phyloP scores from a whole-genome alignment of 2,329 filamentous ascomycete species.

The Diplocarpon mali region DNA sequence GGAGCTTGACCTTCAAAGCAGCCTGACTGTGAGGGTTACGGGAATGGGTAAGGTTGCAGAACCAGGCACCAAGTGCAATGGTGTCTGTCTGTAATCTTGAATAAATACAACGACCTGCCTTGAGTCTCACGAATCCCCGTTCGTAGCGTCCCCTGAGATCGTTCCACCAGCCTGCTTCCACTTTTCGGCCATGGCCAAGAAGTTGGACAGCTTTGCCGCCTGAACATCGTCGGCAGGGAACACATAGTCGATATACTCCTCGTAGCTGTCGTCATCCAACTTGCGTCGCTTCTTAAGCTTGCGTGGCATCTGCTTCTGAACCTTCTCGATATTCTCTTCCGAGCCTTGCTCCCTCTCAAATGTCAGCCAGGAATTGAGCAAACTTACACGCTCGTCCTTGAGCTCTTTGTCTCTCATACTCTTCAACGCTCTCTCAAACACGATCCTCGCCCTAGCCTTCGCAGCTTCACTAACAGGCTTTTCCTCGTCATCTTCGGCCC shows the following conservation, averaged over 20 bases:
- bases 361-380: constrained; percentile 84
- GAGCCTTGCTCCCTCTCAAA: constrained; percentile 84
- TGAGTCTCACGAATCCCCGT: background rate
- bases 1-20: too few relatives aligned
- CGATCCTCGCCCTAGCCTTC: constrained; percentile 66
- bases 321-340: constrained; percentile 62
- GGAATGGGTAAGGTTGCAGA: too few relatives aligned
- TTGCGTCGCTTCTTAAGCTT: constrained; percentile 85
- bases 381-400: constrained; percentile 84
- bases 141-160: background rate
- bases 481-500: constrained; percentile 42
- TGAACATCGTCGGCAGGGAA: constrained; percentile 93
- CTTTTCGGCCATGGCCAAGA: constrained; percentile 74
- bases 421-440: constrained; percentile 80
- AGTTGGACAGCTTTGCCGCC: constrained; percentile 68
- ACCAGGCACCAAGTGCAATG: too few relatives aligned
- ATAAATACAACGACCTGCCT: too few relatives aligned
- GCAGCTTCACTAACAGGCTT: constrained; percentile 68
- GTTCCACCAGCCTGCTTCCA: constrained; percentile 38
- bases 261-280: constrained; percentile 84
- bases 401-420: constrained; percentile 81
- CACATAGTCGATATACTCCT: constrained; percentile 95
- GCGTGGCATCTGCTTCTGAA: constrained; percentile 89
- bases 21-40: too few relatives aligned
- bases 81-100: too few relatives aligned